Percentiles rank a stretch among this genome's conserved stretches.
Evolutionary conservation across 2,329 filamentous ascomycete genomes (phyloP).

Genomic region (Aureobasidium sp.): DNA sequence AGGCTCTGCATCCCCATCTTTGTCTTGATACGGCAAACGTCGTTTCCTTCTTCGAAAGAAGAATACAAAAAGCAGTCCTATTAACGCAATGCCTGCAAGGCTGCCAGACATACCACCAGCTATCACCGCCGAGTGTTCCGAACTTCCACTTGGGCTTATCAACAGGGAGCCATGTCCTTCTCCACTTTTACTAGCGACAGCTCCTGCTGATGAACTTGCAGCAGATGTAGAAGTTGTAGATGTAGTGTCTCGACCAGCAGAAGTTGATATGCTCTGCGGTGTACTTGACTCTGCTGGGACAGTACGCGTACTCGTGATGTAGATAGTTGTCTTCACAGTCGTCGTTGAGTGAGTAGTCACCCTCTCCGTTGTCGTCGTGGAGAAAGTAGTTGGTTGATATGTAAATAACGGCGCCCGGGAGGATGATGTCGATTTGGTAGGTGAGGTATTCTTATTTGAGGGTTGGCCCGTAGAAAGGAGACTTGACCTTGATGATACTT

Average conservation of each 20-base stretch:
- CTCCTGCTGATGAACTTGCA: background rate
- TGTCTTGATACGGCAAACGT: background rate
- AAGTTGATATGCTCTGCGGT: background rate
- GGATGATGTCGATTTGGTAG: background rate
- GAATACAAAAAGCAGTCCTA: conserved; percentile 10
- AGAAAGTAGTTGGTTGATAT: background rate
- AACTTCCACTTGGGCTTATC: background rate
- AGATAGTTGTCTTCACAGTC: background rate
- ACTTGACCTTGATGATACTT: too few species aligned
- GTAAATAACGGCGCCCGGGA: background rate
- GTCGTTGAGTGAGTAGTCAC: background rate
- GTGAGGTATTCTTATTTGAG: background rate
- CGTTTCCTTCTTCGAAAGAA: conserved; percentile 9
- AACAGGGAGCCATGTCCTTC: background rate
- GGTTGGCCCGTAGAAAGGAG: background rate
- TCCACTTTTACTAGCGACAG: background rate
- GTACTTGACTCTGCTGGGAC: background rate
- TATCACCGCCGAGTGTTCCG: conserved; percentile 4
- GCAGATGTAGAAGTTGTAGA: background rate
- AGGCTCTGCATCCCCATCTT: background rate
- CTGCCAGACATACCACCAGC: conserved; percentile 12
- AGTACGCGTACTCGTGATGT: background rate
- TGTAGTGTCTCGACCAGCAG: background rate
- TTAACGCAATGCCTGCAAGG: conserved; percentile 9
- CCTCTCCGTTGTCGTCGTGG: background rate